Conservation (phyloP, 2,329 filamentous ascomycete species). For the Celoporthe dispersa region DNA sequence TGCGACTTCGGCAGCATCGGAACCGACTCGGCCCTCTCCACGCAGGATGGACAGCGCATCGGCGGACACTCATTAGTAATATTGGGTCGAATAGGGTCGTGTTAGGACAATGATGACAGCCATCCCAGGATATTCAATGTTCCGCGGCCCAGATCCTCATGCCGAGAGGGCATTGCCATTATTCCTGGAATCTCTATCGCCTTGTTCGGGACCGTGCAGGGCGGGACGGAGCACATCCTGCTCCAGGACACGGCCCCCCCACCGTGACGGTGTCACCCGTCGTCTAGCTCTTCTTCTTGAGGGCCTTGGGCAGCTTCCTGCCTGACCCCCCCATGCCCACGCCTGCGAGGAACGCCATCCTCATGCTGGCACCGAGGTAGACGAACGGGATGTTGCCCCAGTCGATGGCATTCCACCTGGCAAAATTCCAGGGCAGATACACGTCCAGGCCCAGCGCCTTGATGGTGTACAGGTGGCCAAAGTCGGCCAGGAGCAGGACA, state of each 20-base stretch:
- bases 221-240: not conserved
- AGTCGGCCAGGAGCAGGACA: slow-evolving; percentile 72
- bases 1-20: not conserved
- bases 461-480: slow-evolving; percentile 75
- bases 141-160: not conserved
- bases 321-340: slow-evolving; percentile 51
- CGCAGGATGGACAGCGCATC: not conserved
- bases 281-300: slow-evolving; percentile 13
- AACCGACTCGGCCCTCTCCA: not conserved
- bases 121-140: not conserved
- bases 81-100: not conserved
- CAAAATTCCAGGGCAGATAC: slow-evolving; percentile 61
- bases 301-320: slow-evolving; percentile 22
- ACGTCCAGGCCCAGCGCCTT: slow-evolving; percentile 59
- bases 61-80: not conserved
- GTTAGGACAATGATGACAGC: not conserved
- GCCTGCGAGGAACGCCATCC: slow-evolving; percentile 62
- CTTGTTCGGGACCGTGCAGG: not conserved
- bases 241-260: not conserved
- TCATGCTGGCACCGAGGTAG: slow-evolving; percentile 65
- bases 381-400: slow-evolving; percentile 74
- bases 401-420: slow-evolving; percentile 68
- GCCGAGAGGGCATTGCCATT: not conserved
- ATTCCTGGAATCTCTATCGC: not conserved
- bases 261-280: too few species aligned